Evolutionary conservation across 331 rosid genomes (phyloP), one percentile per base, ranked within the genome.

Genomic region (Rhamnella rubrinervis): DNA sequence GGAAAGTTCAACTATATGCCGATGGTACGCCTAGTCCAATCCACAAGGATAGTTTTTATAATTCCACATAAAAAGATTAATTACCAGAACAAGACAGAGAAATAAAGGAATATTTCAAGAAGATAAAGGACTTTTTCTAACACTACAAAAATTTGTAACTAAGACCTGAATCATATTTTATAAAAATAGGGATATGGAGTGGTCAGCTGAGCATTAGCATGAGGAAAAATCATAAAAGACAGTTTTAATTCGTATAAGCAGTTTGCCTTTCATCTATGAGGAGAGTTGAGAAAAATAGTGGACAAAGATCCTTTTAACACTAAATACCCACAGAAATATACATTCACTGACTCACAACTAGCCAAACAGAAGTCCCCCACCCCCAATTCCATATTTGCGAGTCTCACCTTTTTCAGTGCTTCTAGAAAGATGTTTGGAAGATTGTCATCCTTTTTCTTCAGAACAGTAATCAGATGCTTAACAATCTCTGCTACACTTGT

Each of bases 371-470:
- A 9, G n/a, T 3, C 28, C 23, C 14, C 26, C 68, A 53, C 41
- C 28, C 7, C 53, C 37, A 38, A 6, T 23, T 52, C 69, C 15
- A 40, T 49, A 59, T 61, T 63, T 76, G 59, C 18, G 37, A 49
- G 46, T 44, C 79, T 65, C 64, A 91, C 98, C 87, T 80, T 91
- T 93, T 91, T 91, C 76, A 91, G 82, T 5, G 98, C 92, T 75
- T 87, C 96, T 31, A 93, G 81, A 83, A 88, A 89, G 66, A 86
- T 88, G 66, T 23, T 44, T 19, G 85, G 82, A 71, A 91, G 74
- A 81, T 81, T 81, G 15, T 60, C 85, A 49, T 89, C 86, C 51
- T 79, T 83, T 83, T 87, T 93, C 85, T 78, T 93, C 53, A 93
- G 75, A 70, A 64, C 77, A 39, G 88, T 81, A 75, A 93, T 88